Evolutionary conservation across 2,329 filamentous ascomycete species (phyloP), one percentile per base, ranked within the genome.

Genomic region (Daldinia sp.): DNA sequence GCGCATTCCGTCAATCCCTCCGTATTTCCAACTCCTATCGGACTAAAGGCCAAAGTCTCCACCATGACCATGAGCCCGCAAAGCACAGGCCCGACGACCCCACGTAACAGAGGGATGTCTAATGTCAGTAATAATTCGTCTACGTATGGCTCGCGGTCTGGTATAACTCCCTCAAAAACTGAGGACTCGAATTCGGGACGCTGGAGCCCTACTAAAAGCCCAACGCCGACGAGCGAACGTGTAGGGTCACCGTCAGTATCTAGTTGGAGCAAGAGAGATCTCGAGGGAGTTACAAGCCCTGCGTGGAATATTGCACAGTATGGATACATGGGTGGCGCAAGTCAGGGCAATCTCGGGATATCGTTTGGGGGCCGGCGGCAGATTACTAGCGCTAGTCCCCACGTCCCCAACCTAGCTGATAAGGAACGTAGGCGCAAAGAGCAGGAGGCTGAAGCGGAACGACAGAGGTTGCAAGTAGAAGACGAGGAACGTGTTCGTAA

Each of bases 291-390:
- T 43, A 97, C 94, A 1, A 84, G 89, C 23, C 95, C 95, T 0
- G 95, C 95, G 1, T 99, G 95, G 95, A 99, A 98, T 75, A 98
- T 98, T 70, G 91, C 94, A 59, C 95, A 99, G 75, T 99, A 99
- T 75, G 94, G 95, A 6, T 99, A 97, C 78, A 95, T 98, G 90
- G 95, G 95, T 60, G 95, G 95, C 49, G 95, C 95, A 23, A 97
- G 92, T 73, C 95, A 99, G 76, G 94, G 93, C 2, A 98, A 96
- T 71, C 88, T 97, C 64, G 95, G 95, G 15, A 93, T 99, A 70
- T 88, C 92, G 9, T 98, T 98, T 77, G 95, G 95, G 58, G 92
- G 90, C 15, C 87, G 94, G 71, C 87, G 95, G 63, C 95, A 99
- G 79, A 98, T 99, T 74, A 98, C 94, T 7, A 93, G 85, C 71